Percentiles rank a stretch among this genome's conserved stretches.
Conservation (phyloP, 2,329 filamentous ascomycete genomes). For the Beauveria pseudobassiana region DNA sequence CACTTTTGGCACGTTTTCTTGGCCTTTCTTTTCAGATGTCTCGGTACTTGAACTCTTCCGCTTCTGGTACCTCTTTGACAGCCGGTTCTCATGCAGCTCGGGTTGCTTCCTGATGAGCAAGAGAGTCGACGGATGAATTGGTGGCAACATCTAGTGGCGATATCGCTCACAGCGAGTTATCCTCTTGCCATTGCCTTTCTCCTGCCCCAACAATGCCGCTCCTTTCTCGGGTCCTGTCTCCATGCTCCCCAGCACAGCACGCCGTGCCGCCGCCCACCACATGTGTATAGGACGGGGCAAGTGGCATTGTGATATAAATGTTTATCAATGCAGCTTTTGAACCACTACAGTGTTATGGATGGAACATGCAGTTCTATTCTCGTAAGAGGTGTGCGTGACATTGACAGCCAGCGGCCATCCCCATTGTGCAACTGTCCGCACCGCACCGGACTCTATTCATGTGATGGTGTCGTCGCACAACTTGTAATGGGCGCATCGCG, state of each 20-base stretch:
- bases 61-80: background rate
- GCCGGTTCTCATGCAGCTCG: background rate
- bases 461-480: background rate
- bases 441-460: background rate
- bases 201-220: too few species aligned
- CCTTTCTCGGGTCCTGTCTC: too few species aligned
- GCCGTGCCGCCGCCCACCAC: too few species aligned
- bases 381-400: background rate
- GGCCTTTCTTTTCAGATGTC: background rate
- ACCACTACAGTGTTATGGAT: background rate
- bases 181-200: too few species aligned
- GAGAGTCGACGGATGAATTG: too few species aligned
- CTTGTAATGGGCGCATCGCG: background rate
- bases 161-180: too few species aligned
- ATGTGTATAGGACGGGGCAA: too few species aligned
- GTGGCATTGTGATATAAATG: background rate
- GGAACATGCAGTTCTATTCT: background rate
- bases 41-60: rapidly evolving
- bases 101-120: too few species aligned
- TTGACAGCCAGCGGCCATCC: background rate
- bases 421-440: background rate
- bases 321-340: background rate
- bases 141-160: too few species aligned
- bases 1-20: background rate
- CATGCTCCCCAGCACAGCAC: too few species aligned